A percentile compares a stretch with the other conserved stretches of the same genome.
Conservation (phyloP, 306 rosid species). For the Pterocarpus macrocarpus region DNA sequence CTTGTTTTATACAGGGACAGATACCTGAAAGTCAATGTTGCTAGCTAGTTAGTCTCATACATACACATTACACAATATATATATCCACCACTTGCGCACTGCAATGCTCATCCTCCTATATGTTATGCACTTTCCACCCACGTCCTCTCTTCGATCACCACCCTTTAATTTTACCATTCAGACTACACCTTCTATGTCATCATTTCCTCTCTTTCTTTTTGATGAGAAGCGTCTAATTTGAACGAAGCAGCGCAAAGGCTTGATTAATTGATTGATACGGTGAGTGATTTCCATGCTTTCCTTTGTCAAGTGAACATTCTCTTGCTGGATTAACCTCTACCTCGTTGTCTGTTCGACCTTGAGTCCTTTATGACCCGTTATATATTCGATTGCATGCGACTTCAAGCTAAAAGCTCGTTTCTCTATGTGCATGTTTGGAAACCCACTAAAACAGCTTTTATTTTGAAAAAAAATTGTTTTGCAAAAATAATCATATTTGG, state of each 20-base stretch:
- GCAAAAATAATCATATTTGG: too few species aligned
- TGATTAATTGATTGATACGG: background rate
- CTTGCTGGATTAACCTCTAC: slow-evolving; percentile 48
- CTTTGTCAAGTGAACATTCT: slow-evolving; percentile 55
- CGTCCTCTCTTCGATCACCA: too few species aligned
- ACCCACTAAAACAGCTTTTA: too few species aligned
- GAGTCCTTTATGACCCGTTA: background rate
- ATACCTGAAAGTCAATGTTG: slow-evolving; percentile 50
- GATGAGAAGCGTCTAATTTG: background rate
- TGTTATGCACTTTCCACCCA: background rate
- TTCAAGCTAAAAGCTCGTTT: background rate
- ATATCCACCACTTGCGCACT: background rate
- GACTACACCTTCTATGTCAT: too few species aligned
- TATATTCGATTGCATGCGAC: background rate
- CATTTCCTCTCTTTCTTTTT: background rate
- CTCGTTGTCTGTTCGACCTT: slow-evolving; percentile 70
- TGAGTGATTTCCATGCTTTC: slow-evolving; percentile 55
- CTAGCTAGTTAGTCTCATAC: slow-evolving; percentile 3
- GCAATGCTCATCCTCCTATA: too few species aligned
- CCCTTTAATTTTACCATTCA: too few species aligned
- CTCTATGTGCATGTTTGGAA: too few species aligned
- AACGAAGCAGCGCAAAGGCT: background rate
- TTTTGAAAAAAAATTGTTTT: too few species aligned
- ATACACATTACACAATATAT: background rate
- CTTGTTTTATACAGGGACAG: slow-evolving; percentile 13